Base-by-base conservation (phyloP, 352 stramenopile genomes). In the Blastocystis sp. region DNA sequence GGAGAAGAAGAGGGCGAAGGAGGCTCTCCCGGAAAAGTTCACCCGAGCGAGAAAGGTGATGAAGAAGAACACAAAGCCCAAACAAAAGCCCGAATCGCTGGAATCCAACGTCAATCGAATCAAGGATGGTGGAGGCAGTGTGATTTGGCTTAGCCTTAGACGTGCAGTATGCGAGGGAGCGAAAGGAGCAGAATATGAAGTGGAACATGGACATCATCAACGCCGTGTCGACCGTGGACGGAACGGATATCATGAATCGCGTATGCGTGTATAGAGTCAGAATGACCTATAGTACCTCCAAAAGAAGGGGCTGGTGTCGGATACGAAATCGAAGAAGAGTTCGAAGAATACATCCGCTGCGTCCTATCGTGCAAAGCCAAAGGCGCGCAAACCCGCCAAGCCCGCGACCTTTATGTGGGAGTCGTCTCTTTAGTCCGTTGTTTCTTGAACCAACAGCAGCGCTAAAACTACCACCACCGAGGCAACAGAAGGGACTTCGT, bases 171-270 rank as follows among this genome's bases (percentile, higher is more conserved):
- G 74, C 74, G 21, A 84, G 52, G 42, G 74, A 84, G 38, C 10
- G 74, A 63, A 45, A 68, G 17, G 74, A 84, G 48, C 38, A 68
- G 48, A 84, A 84, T 48, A 69, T 68, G 28, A 43, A 84, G 14
- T 84, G 74, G 74, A 84, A 84, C 42, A 84, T 84, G 74, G 43
- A 84, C n/a, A 68, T 84, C 57, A 84, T 84, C 60, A 54, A 84
- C 40, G 74, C 74, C 7, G 54, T 84, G 21, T 84, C 74, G 0
- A 66, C 57, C 17, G 74, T 84, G 38, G 48, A 84, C 66, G 74
- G 74, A 54, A 68, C 45, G 11, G 74, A 84, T 60, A 34, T 84
- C 0, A 84, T 84, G 74, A 84, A 84, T 48, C 24, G 54, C 1
- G 74, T 84, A 60, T 3, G 57, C 0, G 34, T 43, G 11, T 48